Base-by-base conservation (phyloP, 371 early-diverging fungal species). In the Lichtheimia corymbifera region DNA sequence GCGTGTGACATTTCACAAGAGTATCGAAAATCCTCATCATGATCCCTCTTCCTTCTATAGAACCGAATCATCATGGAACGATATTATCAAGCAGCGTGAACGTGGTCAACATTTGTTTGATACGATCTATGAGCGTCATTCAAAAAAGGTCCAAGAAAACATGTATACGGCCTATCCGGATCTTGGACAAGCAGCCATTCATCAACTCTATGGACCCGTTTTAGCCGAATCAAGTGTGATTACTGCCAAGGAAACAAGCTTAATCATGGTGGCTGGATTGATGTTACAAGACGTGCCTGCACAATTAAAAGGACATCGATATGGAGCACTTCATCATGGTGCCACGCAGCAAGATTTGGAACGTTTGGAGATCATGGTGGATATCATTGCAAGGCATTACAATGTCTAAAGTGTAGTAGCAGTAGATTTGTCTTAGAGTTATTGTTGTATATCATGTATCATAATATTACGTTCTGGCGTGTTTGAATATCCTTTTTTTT, bases 61-160 rank as follows among this genome's bases (percentile, higher is more conserved):
- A 28, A 61, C 56, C 27, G 74, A 77, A 55, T 58, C 68, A 4
- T 49, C 61, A 20, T 96, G 96, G 96, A 91, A 93, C 70, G 93
- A 95, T 71, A 85, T 90, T 28, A 53, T 88, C 13, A 76, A 76
- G 41, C 76, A 92, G 53, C 71, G 94, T 13, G 85, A 88, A 30
- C 73, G 80, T 5, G 88, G 78, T 27, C 63, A 42, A 49, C 41
- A 45, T 1, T 56, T 77, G 14, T 74, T 77, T 58, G 64, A 63
- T 12, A 65, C 55, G 24, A 74, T 72, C 3, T 77, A 77, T 50
- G 70, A 67, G 7, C 63, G 67, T 6, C 72, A 74, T 45, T 62
- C 68, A 0, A 56, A 70, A 18, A 70, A 66, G 54, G 71, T 74
- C 14, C 50, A 62, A 30, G 50, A 68, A n/a, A 59, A 64, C 5